Percentiles rank a stretch among this genome's conserved stretches.
phyloP scores from a whole-genome alignment of 208 protist species.

The Acanthamoeba castellanii region DNA sequence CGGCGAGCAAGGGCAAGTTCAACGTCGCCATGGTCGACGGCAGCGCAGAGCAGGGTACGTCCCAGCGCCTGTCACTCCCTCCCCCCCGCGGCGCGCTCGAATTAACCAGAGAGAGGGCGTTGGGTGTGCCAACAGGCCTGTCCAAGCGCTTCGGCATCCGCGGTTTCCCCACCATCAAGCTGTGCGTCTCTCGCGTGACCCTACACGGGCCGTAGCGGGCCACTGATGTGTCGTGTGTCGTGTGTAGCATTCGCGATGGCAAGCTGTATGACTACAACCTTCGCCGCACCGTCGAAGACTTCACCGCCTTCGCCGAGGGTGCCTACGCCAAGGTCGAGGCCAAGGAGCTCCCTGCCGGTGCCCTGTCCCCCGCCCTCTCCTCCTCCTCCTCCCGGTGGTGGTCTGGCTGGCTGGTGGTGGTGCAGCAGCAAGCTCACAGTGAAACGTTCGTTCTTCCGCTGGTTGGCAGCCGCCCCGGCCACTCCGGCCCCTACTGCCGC shows the following conservation, averaged over 20 bases:
- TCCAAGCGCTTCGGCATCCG: conserved; percentile 48
- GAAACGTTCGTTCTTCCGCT: background rate
- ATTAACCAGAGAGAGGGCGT: background rate
- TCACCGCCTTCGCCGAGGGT: conserved; percentile 45
- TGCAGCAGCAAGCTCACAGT: background rate
- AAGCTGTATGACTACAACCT: conserved; percentile 36
- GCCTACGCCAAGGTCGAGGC: background rate
- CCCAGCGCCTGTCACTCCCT: background rate
- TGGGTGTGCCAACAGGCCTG: background rate
- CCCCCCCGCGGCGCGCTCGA: background rate
- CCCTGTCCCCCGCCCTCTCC: background rate
- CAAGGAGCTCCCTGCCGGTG: background rate
- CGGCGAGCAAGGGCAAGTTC: conserved; percentile 39
- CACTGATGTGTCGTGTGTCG: background rate
- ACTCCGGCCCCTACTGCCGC: background rate
- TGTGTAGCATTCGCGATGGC: conserved; percentile 13
- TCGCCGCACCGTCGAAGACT: conserved; percentile 40
- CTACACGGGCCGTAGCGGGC: background rate
- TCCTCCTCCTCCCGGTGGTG: too few relatives aligned
- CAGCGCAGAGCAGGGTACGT: conserved; percentile 6
- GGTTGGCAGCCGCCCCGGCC: background rate
- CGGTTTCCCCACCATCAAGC: conserved; percentile 68
- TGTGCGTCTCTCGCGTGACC: background rate
- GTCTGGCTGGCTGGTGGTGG: too few relatives aligned
- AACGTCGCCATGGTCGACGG: conserved; percentile 57